Evolutionary conservation across 352 stramenopile genomes (phyloP), one percentile per base, ranked within the genome.

Genomic region (Peronospora destructor): DNA sequence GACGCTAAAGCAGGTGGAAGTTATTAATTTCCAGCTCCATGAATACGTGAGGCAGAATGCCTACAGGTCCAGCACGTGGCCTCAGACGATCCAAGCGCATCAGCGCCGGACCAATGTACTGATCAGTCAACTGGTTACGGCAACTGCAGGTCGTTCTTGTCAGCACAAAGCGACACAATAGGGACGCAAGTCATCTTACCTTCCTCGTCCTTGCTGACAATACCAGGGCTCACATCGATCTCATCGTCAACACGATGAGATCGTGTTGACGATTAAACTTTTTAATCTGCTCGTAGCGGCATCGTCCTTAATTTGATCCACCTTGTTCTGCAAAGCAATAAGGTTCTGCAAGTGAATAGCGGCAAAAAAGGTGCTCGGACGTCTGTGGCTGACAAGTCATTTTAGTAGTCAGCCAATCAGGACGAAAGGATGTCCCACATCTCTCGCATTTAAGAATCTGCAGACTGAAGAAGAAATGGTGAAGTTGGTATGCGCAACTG

Each of bases 341-440:
- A 99, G 99, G 76, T 99, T 98, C 68, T 99, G 84, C 13, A 99
- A 80, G 30, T 96, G 80, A 37, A 99, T 97, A 40, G 97, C 97
- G 17, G 97, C 97, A n/a, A n/a, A n/a, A n/a, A 47, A 99, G 83
- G 73, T 99, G 97, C 77, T 99, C 97, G 37, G 90, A 98, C 25
- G 97, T 99, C 80, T 99, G 97, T 7, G 97, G 97, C 71, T 99
- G 97, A n/a, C n/a, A n/a, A n/a, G n/a, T n/a, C n/a, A n/a, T n/a
- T n/a, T n/a, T n/a, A n/a, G n/a, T n/a, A n/a, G n/a, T n/a, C n/a
- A n/a, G n/a, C n/a, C n/a, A n/a, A n/a, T n/a, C n/a, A n/a, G n/a
- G n/a, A n/a, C n/a, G n/a, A n/a, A n/a, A n/a, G n/a, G n/a, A n/a
- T n/a, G n/a, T n/a, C n/a, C n/a, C n/a, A n/a, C n/a, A n/a, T n/a